Conservation (phyloP, 495 filamentous ascomycete species). For the Zalerion maritima region DNA sequence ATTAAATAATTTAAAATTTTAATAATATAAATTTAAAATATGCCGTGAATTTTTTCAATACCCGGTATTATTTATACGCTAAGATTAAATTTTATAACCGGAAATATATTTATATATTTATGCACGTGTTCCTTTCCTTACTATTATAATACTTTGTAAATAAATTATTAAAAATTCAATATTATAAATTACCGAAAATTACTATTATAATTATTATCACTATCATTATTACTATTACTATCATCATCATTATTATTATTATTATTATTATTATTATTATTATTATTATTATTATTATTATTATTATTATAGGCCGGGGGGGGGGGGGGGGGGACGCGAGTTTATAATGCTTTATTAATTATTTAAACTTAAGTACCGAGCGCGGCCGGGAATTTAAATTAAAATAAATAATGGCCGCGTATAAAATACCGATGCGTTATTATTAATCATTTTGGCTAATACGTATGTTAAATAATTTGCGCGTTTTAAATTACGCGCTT, state of each 20-base stretch:
- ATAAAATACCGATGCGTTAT: not conserved
- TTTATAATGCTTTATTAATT: conserved; percentile 2
- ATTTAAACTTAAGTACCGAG: not conserved
- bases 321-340: not conserved
- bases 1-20: not conserved
- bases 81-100: too few species aligned
- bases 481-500: too few species aligned
- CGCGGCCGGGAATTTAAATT: not conserved
- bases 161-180: not conserved
- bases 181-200: conserved; percentile 1
- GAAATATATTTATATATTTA: too few species aligned
- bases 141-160: conserved; percentile 1
- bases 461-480: too few species aligned
- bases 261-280: not conserved
- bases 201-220: not conserved
- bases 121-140: too few species aligned
- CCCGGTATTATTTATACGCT: too few species aligned
- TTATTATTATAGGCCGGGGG: not conserved
- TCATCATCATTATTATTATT: conserved; percentile 1
- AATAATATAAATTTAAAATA: conserved; percentile 1
- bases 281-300: not conserved
- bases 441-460: not conserved
- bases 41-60: too few species aligned
- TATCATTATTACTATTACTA: not conserved
- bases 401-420: not conserved